Evolutionary conservation across 2,329 filamentous ascomycete genomes (phyloP), one percentile per base, ranked within the genome.

Genomic region (Calonectria honghensis): DNA sequence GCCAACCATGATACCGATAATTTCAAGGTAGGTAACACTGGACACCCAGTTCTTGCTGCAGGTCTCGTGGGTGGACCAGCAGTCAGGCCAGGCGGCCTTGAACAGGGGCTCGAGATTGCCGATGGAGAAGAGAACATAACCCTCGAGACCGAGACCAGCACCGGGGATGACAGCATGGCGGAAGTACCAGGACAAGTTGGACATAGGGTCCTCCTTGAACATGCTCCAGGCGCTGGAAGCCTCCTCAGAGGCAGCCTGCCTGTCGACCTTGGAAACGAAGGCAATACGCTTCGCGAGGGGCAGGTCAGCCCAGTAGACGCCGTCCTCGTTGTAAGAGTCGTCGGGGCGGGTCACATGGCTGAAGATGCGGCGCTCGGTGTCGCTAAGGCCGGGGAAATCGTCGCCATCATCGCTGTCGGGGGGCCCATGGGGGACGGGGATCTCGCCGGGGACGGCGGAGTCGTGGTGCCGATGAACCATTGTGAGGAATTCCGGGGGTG

Each of bases 121-220:
- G 79, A 98, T 98, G 76, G 96, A 98, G 89, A 98, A 98, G 27
- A 98, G 91, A 52, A 98, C 96, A 83, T 98, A 98, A 80, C 95
- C 96, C 90, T 98, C 96, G 35, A 98, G 91, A 83, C 96, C 94
- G 67, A 98, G 92, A 83, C 96, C 96, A 78, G 96, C 96, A 86
- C 96, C 96, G 65, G 96, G 96, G 73, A 98, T 92, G 69, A 98
- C 94, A 86, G 96, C 96, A 83, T 98, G 97, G 82, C 93, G 92
- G 83, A 97, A 94, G 85, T 98, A 98, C 90, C 93, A 97, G 31
- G 90, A 88, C n/a, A 98, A 72, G 0, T 96, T 96, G 70, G 93
- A 94, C 20, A 98, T 89, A 37, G 96, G 96, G 82, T 98, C 95
- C 70, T 92, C 89, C 88, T 97, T 98, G 82, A 95, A 91, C 94